Evolutionary conservation across 225 moss, liverwort and hornwort genomes (phyloP), one percentile per base, ranked within the genome.

Genomic region (Thuidium tamariscinum): DNA sequence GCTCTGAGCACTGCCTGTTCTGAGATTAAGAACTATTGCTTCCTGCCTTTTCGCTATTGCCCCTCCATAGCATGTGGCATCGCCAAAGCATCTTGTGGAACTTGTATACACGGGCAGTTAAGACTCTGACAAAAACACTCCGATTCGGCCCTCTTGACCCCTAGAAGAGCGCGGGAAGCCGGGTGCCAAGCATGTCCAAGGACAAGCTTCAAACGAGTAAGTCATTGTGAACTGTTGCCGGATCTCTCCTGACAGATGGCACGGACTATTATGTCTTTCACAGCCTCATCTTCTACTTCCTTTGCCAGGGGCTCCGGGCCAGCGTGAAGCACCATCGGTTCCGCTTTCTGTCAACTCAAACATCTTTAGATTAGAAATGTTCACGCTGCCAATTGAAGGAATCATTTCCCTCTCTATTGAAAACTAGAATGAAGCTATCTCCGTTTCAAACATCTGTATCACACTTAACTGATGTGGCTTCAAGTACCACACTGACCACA

Each of bases 281-380:
- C 22, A 44, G 63, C 88, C 83, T 89, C 89, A 25, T 92, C 90
- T 82, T 91, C 89, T 89, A 83, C 88, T 85, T 90, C 90, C 44
- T n/a, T 54, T 29, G 90, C 56, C 88, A 90, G 41, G 26, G 67
- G 67, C 49, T 92, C 88, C 36, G 54, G 42, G 60, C 81, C 88
- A 60, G 82, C 34, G 74, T 87, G 85, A 54, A 87, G 86, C 54
- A 54, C 81, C 59, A 81, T 44, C 30, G 86, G 88, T 85, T 89
- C 90, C 25, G 57, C 57, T 70, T 83, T 88, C 92, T 92, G 89
- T 67, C 83, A 89, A 60, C 30, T 71, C 87, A 86, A 85, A 83
- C 87, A 90, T n/a, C 59, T 68, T 49, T 73, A 54, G 59, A 78
- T 92, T 77, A 92, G 83, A 70, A 78, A 56, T 77, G 69, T 60